Evolutionary conservation across 1,284 basidiomycete species (phyloP).

Genomic region (Heimioporus retisporus): DNA sequence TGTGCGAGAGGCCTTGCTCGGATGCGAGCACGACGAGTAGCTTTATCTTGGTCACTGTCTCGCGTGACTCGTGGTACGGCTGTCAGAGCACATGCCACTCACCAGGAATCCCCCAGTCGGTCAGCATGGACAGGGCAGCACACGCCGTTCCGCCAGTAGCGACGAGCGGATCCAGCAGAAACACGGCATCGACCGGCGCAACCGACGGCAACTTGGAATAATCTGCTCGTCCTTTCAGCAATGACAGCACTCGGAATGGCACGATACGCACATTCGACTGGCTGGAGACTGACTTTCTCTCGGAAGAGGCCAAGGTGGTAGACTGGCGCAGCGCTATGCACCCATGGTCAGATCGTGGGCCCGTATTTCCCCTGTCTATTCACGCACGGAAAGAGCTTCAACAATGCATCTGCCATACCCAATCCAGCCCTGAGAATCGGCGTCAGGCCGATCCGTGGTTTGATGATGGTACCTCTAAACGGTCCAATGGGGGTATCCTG

Average conservation of each 20-base stretch:
- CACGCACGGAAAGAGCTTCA: constrained; percentile 83
- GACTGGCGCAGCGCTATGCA: constrained; percentile 76
- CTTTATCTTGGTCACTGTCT: constrained; percentile 79
- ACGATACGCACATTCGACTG: constrained; percentile 84
- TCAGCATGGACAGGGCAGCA: constrained; percentile 87
- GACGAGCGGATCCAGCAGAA: constrained; percentile 91
- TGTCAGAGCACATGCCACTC: constrained; percentile 32
- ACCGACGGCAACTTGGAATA: constrained; percentile 91
- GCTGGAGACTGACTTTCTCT: constrained; percentile 91
- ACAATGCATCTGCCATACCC: constrained; percentile 92
- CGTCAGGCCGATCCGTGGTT: constrained; percentile 84
- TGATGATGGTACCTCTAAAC: constrained; percentile 75
- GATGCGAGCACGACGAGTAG: constrained; percentile 88
- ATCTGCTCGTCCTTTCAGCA: constrained; percentile 58
- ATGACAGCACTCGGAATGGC: constrained; percentile 3
- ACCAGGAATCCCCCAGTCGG: constrained; percentile 89
- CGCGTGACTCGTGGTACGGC: constrained; percentile 5
- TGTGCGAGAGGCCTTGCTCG: constrained; percentile 75
- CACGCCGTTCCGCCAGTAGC: constrained; percentile 96
- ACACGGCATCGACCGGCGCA: constrained; percentile 85
- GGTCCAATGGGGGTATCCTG: constrained; percentile 74
- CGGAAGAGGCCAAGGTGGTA: constrained; percentile 94
- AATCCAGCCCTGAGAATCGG: constrained; percentile 95
- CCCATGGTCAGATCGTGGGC: constrained; percentile 14
- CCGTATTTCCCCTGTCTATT: neutral